phyloP scores from a whole-genome alignment of 352 stramenopile species.

The Blastocystis sp. region DNA sequence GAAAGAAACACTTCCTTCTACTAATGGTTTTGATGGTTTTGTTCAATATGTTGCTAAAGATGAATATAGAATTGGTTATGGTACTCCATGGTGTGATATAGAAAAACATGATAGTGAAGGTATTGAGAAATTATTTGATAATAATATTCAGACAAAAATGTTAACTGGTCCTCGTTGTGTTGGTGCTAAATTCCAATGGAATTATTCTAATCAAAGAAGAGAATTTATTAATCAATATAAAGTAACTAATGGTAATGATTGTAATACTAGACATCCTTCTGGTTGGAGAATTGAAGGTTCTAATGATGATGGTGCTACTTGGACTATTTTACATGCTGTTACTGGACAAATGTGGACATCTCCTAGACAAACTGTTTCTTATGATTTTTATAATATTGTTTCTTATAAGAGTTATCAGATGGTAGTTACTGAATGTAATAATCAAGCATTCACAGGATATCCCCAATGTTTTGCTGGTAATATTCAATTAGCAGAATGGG shows the following conservation, averaged over 20 bases:
- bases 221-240: conserved; percentile 22
- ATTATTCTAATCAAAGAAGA: not conserved
- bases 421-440: conserved; percentile 8
- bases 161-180: not conserved
- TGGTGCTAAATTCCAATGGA: conserved; percentile 14
- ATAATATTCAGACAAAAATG: not conserved
- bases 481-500: conserved; percentile 22
- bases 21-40: conserved; percentile 19
- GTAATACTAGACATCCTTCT: not conserved
- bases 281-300: conserved; percentile 28
- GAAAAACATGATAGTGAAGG: not conserved
- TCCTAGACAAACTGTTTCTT: not conserved
- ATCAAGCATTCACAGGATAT: not conserved
- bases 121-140: not conserved
- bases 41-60: not conserved
- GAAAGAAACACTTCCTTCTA: conserved; percentile 1
- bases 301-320: conserved; percentile 11
- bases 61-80: no score
- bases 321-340: conserved; percentile 17
- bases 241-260: not conserved
- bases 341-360: not conserved
- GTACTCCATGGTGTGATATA: not conserved
- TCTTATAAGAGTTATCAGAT: conserved; percentile 3
- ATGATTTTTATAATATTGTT: conserved; percentile 14
- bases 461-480: no score